Percentiles rank a stretch among this genome's conserved stretches.
These are phyloP conservation scores for Spergularia bocconei DNA, from an alignment of 148 eudicot genomes.

Conservation along the genomic window DNA sequence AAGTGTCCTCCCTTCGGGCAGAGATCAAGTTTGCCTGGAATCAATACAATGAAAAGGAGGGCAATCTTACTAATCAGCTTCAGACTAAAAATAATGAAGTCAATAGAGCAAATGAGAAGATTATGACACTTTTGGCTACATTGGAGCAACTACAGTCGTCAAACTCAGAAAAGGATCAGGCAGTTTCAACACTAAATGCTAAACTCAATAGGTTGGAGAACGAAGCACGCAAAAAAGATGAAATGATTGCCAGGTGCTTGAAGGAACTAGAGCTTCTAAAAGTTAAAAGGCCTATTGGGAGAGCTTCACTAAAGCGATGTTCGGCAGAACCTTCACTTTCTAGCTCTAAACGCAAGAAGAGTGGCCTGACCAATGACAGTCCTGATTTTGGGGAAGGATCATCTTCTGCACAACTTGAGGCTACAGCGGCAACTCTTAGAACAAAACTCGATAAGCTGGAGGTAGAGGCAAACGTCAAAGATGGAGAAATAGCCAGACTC, in stretches of 20 bases:
- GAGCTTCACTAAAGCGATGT: constrained; percentile 46
- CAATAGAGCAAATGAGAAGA: constrained; percentile 44
- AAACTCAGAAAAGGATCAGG: constrained; percentile 42
- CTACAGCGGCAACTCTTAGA: constrained; percentile 15
- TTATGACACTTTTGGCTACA: constrained; percentile 34
- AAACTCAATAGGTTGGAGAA: constrained; percentile 38
- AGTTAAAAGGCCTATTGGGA: constrained; percentile 25
- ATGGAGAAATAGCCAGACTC: constrained; percentile 17
- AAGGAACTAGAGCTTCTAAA: constrained; percentile 42
- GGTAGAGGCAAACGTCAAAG: constrained; percentile 18
- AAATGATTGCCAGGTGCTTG: constrained; percentile 37
- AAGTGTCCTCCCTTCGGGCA: constrained; percentile 50
- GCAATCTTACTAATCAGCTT: constrained; percentile 32
- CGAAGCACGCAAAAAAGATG: constrained; percentile 36
- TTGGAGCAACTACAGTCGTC: constrained; percentile 55
- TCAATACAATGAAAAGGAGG: constrained; percentile 59
- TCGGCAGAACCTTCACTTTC: constrained; percentile 20
- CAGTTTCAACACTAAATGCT: constrained; percentile 32
- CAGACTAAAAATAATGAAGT: constrained; percentile 45
- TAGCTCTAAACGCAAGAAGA: constrained; percentile 11
- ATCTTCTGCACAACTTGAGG: constrained; percentile 10
- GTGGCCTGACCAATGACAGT: background rate
- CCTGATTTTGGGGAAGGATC: constrained; percentile 10
- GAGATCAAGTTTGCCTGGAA: constrained; percentile 73
- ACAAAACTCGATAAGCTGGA: constrained; percentile 18